Percentiles rank a stretch among this genome's conserved stretches.
Conservation (phyloP, 2,329 filamentous ascomycete species). For the Calonectria naviculata region DNA sequence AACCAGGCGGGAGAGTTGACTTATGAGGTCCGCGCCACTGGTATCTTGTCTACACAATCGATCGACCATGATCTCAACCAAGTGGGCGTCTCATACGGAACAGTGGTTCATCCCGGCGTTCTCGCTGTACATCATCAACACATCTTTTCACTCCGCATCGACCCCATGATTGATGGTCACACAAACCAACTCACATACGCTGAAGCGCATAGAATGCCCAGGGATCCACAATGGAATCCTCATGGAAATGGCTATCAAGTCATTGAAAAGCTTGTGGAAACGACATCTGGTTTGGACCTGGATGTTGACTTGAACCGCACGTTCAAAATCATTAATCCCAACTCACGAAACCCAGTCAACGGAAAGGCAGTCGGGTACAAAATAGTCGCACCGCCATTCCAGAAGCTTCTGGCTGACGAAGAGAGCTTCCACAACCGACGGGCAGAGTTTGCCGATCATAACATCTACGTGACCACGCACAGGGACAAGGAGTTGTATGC, state of each 20-base stretch:
- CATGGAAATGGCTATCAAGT: constrained; percentile 55
- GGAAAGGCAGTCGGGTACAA: constrained; percentile 63
- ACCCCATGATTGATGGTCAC: constrained; percentile 68
- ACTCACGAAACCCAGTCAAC: constrained; percentile 29
- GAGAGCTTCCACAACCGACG: constrained; percentile 54
- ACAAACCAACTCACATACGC: constrained; percentile 48
- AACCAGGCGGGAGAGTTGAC: constrained; percentile 57
- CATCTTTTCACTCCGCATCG: constrained; percentile 69
- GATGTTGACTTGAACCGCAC: constrained; percentile 57
- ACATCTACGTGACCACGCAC: constrained; percentile 62
- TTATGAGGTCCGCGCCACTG: constrained; percentile 44
- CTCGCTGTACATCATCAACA: constrained; percentile 75
- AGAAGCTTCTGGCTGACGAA: constrained; percentile 59
- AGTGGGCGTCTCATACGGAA: constrained; percentile 56
- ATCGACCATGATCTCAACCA: constrained; percentile 43
- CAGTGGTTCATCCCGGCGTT: constrained; percentile 67
- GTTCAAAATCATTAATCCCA: constrained; percentile 51
- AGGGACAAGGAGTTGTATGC: constrained; percentile 62
- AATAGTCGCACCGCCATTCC: constrained; percentile 57
- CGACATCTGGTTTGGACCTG: constrained; percentile 55
- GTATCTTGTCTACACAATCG: constrained; percentile 53
- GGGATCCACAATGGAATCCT: constrained; percentile 56
- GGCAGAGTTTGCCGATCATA: constrained; percentile 58
- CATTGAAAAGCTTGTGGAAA: constrained; percentile 55
- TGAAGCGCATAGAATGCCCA: constrained; percentile 14